Evolutionary conservation across 257 asterid genomes (phyloP).

Genomic region (Perilla frutescens): DNA sequence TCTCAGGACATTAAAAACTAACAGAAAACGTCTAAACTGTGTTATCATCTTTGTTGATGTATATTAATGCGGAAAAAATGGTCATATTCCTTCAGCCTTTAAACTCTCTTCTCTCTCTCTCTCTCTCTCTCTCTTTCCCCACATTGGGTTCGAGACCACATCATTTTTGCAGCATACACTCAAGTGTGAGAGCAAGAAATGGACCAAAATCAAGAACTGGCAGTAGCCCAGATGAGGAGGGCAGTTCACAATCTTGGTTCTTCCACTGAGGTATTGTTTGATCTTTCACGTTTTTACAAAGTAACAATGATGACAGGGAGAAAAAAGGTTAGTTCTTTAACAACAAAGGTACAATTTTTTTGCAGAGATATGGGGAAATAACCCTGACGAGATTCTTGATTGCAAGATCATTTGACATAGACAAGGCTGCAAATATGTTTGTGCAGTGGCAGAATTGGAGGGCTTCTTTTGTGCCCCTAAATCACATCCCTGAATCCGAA

Average conservation of each 20-base stretch:
- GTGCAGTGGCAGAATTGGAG: slow-evolving; percentile 87
- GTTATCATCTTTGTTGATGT: background rate
- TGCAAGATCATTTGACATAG: slow-evolving; percentile 81
- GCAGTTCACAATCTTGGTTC: slow-evolving; percentile 67
- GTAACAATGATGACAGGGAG: background rate
- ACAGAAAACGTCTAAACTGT: background rate
- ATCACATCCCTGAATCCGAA: slow-evolving; percentile 62
- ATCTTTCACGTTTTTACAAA: background rate
- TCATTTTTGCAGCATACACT: slow-evolving; percentile 1
- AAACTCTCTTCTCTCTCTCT: background rate
- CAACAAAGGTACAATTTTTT: slow-evolving; percentile 15
- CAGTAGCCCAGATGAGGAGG: slow-evolving; percentile 64
- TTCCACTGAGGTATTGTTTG: slow-evolving; percentile 54
- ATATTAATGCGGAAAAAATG: background rate
- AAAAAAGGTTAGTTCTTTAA: slow-evolving; percentile 9
- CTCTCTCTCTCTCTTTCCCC: background rate
- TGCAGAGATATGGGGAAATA: slow-evolving; percentile 59
- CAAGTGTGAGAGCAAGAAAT: slow-evolving; percentile 21
- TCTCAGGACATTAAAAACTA: background rate
- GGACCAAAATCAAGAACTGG: slow-evolving; percentile 44
- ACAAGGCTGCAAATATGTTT: slow-evolving; percentile 85
- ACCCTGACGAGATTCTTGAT: slow-evolving; percentile 84
- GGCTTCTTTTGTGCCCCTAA: slow-evolving; percentile 65
- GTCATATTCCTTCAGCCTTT: background rate
- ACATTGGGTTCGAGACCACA: background rate